These are phyloP conservation scores for Termitomyces sp. DNA, from an alignment of 768 basidiomycete genomes.

Conservation along the genomic window DNA sequence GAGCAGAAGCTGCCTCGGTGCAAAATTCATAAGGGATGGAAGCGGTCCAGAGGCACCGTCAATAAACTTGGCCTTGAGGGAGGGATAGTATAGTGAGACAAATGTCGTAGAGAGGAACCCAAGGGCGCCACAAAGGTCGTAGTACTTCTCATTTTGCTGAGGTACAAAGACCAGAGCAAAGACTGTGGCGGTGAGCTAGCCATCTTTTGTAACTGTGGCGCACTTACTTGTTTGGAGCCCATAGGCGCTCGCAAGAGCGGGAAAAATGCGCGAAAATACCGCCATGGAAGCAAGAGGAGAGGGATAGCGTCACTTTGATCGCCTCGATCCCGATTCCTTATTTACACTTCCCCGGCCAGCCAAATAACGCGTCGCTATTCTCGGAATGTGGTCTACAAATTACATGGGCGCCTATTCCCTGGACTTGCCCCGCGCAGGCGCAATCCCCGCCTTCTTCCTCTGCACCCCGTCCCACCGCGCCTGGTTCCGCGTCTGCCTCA, in stretches of 20 bases:
- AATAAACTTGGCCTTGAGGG: constrained; percentile 43
- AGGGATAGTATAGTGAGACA: constrained; percentile 58
- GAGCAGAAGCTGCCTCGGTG: not conserved
- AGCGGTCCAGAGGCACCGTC: constrained; percentile 17
- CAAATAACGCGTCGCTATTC: not conserved
- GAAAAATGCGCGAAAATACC: constrained; percentile 49
- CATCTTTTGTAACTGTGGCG: constrained; percentile 18
- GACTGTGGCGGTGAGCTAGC: constrained; percentile 5
- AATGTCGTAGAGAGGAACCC: constrained; percentile 62
- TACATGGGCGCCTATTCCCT: not conserved
- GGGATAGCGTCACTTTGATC: not conserved
- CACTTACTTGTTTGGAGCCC: constrained; percentile 41
- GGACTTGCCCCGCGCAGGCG: not conserved
- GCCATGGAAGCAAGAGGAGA: constrained; percentile 21
- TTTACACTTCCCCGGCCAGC: not conserved
- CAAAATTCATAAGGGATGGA: not conserved
- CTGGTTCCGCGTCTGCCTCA: constrained; percentile 25
- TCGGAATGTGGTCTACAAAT: not conserved
- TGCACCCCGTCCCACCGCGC: constrained; percentile 26
- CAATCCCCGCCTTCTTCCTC: constrained; percentile 17
- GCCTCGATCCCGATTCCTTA: no score
- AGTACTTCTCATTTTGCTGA: constrained; percentile 57
- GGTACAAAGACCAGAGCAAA: constrained; percentile 62
- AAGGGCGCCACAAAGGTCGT: constrained; percentile 58
- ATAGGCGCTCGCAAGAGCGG: constrained; percentile 42